Conservation (phyloP, 768 basidiomycete species). For the Naematelia aurantialba region DNA sequence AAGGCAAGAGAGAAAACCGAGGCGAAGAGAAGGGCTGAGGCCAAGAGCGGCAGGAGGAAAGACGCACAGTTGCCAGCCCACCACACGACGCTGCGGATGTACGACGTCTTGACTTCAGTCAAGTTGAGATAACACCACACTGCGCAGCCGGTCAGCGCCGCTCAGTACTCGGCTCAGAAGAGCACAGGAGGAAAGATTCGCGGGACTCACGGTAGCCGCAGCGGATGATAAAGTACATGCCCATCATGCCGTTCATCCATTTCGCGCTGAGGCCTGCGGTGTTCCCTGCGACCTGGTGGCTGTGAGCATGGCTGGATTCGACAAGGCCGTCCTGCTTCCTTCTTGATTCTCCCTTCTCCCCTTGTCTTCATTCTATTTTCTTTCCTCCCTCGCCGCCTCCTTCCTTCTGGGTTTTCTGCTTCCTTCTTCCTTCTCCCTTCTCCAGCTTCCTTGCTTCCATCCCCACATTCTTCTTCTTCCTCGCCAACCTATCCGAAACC, state of each 20-base stretch:
- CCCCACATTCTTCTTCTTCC: background rate
- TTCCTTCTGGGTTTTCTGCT: background rate
- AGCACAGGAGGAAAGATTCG: background rate
- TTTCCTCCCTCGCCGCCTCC: background rate
- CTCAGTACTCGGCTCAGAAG: background rate
- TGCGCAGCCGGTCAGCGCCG: slow-evolving; percentile 5
- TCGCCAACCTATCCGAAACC: background rate
- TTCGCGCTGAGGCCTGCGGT: slow-evolving; percentile 19
- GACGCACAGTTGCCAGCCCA: slow-evolving; percentile 41
- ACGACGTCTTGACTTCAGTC: slow-evolving; percentile 17
- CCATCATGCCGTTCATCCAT: slow-evolving; percentile 34
- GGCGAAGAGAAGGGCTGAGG: slow-evolving; percentile 1
- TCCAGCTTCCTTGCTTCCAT: background rate
- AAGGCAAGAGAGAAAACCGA: background rate
- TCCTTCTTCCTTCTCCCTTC: background rate
- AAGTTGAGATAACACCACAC: slow-evolving; percentile 35
- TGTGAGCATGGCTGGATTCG: background rate
- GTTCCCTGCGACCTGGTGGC: slow-evolving; percentile 35
- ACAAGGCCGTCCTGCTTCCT: background rate
- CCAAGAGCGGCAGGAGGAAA: background rate
- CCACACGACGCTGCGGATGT: slow-evolving; percentile 20
- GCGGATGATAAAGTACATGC: slow-evolving; percentile 25
- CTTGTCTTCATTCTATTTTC: background rate
- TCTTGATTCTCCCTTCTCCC: background rate
- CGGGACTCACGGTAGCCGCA: slow-evolving; percentile 29